Base-by-base conservation (phyloP, 805 yeast genomes). In the Millerozyma acaciae region DNA sequence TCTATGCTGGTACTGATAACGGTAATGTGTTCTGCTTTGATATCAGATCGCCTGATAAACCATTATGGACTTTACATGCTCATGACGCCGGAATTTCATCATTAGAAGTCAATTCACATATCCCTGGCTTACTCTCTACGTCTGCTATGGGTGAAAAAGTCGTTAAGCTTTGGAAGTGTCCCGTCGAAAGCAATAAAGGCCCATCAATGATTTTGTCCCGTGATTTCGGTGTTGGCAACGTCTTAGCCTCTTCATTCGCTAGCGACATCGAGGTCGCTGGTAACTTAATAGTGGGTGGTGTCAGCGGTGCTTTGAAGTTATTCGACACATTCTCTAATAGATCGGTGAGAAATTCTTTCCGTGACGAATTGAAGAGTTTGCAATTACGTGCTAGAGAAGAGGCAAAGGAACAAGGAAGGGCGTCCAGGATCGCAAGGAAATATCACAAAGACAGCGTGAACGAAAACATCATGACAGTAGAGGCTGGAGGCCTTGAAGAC, bases 31-130 rank as follows among this genome's bases (percentile, higher is more conserved):
- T 86, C 65, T 82, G 90, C 41, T 90, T 83, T 50, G 98, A 53
- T 58, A 82, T 86, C 28, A 77, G 96, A 57, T 65, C 63, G 32
- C 75, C 69, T 23, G 72, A 70, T 28, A 73, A 72, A 43, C 89
- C 97, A 13, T 50, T 90, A 20, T 93, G 98, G 98, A 86, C 95
- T 2, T 69, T 93, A 47, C 96, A 93, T 59, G 97, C 97, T 2
- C 98, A 93, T 57, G 97, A 93, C 62, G 76, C 95, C 2, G 97
- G 95, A 40, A 82, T 93, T 40, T 82, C 96, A 4, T 70, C 90
- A 2, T 71, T 93, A 45, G 82, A 81, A 45, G 72, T 80, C 22
- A 89, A 86, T 61, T 53, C 55, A 16, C 74, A 66, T 52, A 55
- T 87, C 20, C 79, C 80, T 16, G 93, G 90, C 13, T 62, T 85